Evolutionary conservation across 2,329 filamentous ascomycete species (phyloP), one percentile per base, ranked within the genome.

Genomic region (Simplicillium sp.): DNA sequence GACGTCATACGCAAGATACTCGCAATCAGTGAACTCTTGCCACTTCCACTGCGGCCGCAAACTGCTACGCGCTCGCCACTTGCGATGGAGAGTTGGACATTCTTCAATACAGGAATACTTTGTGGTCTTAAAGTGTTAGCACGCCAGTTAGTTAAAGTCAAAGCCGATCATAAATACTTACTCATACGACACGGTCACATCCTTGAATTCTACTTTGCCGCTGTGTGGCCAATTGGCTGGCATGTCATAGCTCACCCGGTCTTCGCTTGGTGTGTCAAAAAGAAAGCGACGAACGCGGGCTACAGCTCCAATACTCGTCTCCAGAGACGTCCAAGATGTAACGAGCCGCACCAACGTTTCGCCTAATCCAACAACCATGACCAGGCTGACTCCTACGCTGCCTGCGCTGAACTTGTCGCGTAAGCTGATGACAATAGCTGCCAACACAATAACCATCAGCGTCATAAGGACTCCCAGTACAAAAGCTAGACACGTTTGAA

Each of bases 401-500:
- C 17, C 52, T 37, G 51, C 36, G 20, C 36, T 58, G 56, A 35
- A 59, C 34, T 20, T 53, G 32, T 37, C 34, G 4, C 41, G 41
- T 5, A 71, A 50, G 31, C 44, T 37, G 1, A 71, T 64, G 1
- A 67, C 65, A 1, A 73, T 50, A 1, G 41, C 55, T 7, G 74
- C 64, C 3, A 75, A 47, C 2, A 71, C 47, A 0, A 66, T 58
- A 1, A 68, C 68, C 28, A 75, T 56, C 1, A 50, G 62, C 1
- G 68, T 63, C 1, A 71, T 64, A 4, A 53, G 34, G 3, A 74
- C 48, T 43, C 73, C 67, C 9, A 75, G 48, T 1, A 69, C 66
- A 1, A 74, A 50, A 0, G 57, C 64, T 1, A 73, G 54, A 68
- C 70, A 74, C 17, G 64, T 55, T 44, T 74, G 71, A 11, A 73